These are phyloP conservation scores for Pestalotiopsis sp. DNA, from an alignment of 2,329 filamentous ascomycete genomes.

Conservation along the genomic window DNA sequence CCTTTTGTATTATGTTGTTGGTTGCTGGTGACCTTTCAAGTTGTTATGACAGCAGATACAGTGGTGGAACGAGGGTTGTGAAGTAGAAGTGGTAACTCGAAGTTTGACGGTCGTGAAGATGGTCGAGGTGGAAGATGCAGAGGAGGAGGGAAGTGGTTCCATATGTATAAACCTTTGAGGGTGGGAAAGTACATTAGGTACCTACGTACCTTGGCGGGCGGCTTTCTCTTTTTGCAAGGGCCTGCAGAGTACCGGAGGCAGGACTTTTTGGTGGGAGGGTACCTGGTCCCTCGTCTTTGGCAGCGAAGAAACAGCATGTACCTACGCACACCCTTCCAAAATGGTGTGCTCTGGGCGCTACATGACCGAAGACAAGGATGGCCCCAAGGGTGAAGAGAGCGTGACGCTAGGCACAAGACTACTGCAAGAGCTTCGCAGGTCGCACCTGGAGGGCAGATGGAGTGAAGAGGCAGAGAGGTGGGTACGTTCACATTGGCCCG, in stretches of 20 bases:
- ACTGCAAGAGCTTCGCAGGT: slow-evolving; percentile 1
- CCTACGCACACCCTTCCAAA: slow-evolving; percentile 7
- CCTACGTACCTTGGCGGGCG: not conserved
- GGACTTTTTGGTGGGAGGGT: not conserved
- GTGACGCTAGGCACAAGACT: slow-evolving; percentile 1
- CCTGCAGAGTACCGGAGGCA: slow-evolving; percentile 2
- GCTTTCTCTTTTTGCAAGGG: not conserved
- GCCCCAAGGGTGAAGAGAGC: not conserved
- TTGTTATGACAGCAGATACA: not conserved
- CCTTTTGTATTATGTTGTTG: not conserved
- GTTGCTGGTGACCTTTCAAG: not conserved
- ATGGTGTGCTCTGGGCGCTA: slow-evolving; percentile 11
- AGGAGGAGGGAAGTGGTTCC: slow-evolving; percentile 11
- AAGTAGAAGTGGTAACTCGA: not conserved
- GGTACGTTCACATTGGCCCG: not conserved
- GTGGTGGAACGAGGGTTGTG: not conserved
- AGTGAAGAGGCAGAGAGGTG: not conserved
- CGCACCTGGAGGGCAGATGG: not conserved
- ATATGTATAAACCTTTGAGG: slow-evolving; percentile 9
- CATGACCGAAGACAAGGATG: slow-evolving; percentile 9
- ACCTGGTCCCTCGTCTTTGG: not conserved
- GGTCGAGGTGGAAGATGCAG: not conserved
- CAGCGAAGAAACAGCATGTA: too few relatives aligned
- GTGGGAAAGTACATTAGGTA: not conserved
- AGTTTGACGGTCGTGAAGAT: not conserved